Conservation (phyloP, 305 asterid genomes). For the Ilex paraguariensis region DNA sequence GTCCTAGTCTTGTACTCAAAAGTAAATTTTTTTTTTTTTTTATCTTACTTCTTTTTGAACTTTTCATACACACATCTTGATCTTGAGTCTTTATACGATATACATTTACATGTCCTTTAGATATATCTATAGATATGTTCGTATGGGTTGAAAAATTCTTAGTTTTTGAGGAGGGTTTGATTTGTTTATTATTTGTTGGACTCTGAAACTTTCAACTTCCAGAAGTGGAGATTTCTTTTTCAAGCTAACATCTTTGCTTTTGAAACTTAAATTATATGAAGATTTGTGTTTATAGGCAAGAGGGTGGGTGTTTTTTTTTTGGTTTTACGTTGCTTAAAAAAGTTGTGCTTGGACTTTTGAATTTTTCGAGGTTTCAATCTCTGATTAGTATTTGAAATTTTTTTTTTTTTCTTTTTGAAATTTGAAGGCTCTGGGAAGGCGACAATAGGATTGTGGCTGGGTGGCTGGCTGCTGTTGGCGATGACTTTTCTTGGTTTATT, state of each 20-base stretch:
- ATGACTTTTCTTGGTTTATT: too few species aligned
- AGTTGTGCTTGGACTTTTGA: conserved; percentile 19
- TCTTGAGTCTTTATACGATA: conserved; percentile 1
- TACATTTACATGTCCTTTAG: not conserved
- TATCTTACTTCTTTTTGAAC: conserved; percentile 3
- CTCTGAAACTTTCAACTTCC: conserved; percentile 35
- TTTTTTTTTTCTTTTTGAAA: conserved; percentile 15
- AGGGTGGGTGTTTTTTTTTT: conserved; percentile 9
- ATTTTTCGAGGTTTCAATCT: too few species aligned
- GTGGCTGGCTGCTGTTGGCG: not conserved
- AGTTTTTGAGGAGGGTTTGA: conserved; percentile 21
- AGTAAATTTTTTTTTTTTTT: conserved; percentile 2
- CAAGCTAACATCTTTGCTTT: conserved; percentile 27
- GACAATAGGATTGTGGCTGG: conserved; percentile 7
- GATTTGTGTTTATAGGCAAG: conserved; percentile 4
- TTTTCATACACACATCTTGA: conserved; percentile 18
- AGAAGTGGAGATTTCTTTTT: conserved; percentile 23
- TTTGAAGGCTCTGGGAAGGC: conserved; percentile 17
- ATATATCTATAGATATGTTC: conserved; percentile 6
- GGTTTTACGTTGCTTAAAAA: conserved; percentile 12
- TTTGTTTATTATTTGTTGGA: conserved; percentile 32
- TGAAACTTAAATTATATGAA: conserved; percentile 9
- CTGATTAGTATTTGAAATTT: too few species aligned
- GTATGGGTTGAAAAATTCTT: conserved; percentile 19
- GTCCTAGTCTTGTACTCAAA: conserved; percentile 23